Evolutionary conservation across 768 basidiomycete species (phyloP).

Genomic region (Neoboletus magnificus): DNA sequence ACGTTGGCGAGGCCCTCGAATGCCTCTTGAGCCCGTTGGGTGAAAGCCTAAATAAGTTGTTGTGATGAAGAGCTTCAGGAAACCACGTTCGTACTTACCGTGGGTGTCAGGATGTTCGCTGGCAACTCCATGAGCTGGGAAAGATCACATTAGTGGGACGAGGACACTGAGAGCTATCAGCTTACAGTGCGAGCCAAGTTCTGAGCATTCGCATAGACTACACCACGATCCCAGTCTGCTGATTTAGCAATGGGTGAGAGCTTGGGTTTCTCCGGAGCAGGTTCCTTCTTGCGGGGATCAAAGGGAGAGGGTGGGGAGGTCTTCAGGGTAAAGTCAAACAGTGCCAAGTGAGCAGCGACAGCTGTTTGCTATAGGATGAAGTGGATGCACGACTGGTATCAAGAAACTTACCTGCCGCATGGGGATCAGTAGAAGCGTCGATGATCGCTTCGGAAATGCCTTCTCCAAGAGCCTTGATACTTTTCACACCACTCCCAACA

Average conservation of each 20-base stretch:
- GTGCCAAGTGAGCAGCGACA: slow-evolving; percentile 72
- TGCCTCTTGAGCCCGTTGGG: slow-evolving; percentile 63
- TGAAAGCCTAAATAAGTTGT: slow-evolving; percentile 50
- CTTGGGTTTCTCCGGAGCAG: slow-evolving; percentile 47
- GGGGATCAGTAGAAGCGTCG: slow-evolving; percentile 65
- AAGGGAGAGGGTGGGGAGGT: slow-evolving; percentile 65
- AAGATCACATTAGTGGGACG: background rate
- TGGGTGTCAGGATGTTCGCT: slow-evolving; percentile 83
- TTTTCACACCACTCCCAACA: slow-evolving; percentile 70
- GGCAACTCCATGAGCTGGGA: slow-evolving; percentile 77
- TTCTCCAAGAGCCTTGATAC: slow-evolving; percentile 55
- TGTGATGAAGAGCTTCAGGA: background rate
- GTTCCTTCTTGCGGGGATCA: slow-evolving; percentile 55
- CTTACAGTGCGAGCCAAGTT: slow-evolving; percentile 75
- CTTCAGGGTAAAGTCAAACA: slow-evolving; percentile 76
- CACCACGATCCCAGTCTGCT: slow-evolving; percentile 67
- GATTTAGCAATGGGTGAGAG: slow-evolving; percentile 47
- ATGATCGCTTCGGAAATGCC: slow-evolving; percentile 60
- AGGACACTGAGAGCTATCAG: background rate
- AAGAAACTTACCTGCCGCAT: slow-evolving; percentile 60
- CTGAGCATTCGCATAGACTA: slow-evolving; percentile 71
- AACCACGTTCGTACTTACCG: slow-evolving; percentile 39
- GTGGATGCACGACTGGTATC: background rate
- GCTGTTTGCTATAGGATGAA: slow-evolving; percentile 39
- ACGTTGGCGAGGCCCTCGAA: slow-evolving; percentile 67